Evolutionary conservation across 768 basidiomycete species (phyloP).

Genomic region (Flagelloscypha sp.): DNA sequence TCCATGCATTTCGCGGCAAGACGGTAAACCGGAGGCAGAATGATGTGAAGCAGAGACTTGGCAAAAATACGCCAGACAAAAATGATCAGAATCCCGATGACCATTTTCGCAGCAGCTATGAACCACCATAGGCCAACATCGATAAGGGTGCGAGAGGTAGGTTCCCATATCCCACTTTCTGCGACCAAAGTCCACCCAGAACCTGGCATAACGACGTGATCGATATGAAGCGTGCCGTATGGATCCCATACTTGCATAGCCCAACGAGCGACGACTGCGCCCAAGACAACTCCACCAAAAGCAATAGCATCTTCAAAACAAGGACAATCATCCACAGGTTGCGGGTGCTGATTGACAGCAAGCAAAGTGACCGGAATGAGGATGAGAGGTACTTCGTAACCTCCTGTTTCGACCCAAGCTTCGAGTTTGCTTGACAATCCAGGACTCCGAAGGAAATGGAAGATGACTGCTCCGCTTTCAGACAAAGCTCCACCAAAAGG

Average conservation of each 20-base stretch:
- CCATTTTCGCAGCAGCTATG: conserved; percentile 39
- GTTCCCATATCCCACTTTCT: conserved; percentile 22
- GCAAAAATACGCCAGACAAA: conserved; percentile 85
- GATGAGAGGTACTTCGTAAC: conserved; percentile 47
- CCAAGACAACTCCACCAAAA: conserved; percentile 76
- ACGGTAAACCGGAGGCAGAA: conserved; percentile 83
- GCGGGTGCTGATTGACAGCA: conserved; percentile 82
- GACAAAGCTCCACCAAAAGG: too few relatives aligned
- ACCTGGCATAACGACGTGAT: conserved; percentile 45
- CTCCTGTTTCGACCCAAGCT: conserved; percentile 27
- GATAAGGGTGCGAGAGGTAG: conserved; percentile 26
- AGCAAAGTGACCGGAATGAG: conserved; percentile 58
- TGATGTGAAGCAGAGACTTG: conserved; percentile 63
- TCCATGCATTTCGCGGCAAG: conserved; percentile 54
- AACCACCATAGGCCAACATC: conserved; percentile 40
- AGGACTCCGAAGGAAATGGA: too few relatives aligned
- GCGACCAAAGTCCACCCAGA: conserved; percentile 33
- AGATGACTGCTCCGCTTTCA: too few relatives aligned
- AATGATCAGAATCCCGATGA: conserved; percentile 65
- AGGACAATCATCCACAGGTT: conserved; percentile 94
- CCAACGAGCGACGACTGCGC: conserved; percentile 68
- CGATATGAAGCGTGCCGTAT: conserved; percentile 16
- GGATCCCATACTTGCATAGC: conserved; percentile 20
- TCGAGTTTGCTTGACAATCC: conserved; percentile 20
- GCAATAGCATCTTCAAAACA: conserved; percentile 98